Percentiles rank a stretch among this genome's conserved stretches.
Conservation (phyloP, 2,329 filamentous ascomycete species). For the Dichotomopilus funicola region DNA sequence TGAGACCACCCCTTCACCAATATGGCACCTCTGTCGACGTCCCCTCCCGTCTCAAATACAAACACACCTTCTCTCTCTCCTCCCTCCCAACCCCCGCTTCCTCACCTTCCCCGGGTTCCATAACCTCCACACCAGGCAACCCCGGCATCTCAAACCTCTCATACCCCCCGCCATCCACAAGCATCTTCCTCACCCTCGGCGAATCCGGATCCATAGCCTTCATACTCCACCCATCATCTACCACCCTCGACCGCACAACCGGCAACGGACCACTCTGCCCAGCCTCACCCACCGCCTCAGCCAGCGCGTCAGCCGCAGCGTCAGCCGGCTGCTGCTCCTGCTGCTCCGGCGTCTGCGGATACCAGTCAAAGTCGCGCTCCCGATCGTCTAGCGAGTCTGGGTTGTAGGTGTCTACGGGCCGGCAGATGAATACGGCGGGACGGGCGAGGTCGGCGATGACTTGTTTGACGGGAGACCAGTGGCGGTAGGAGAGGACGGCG, state of each 20-base stretch:
- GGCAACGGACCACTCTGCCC: slow-evolving; percentile 4
- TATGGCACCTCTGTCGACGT: too few species aligned
- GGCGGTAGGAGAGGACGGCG: slow-evolving; percentile 14
- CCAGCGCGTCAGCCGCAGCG: too few species aligned
- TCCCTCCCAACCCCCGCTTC: too few species aligned
- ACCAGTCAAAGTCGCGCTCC: slow-evolving; percentile 9
- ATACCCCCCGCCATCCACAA: slow-evolving; percentile 5
- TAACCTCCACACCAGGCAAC: slow-evolving; percentile 1
- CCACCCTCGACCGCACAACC: neutral
- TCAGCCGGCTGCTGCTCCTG: too few species aligned
- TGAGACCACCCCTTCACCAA: too few species aligned
- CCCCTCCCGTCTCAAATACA: too few species aligned
- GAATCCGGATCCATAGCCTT: slow-evolving; percentile 10
- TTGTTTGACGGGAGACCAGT: slow-evolving; percentile 19
- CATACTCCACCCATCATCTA: neutral
- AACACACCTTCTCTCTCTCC: too few species aligned
- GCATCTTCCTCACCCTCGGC: slow-evolving; percentile 11
- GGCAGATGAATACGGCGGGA: slow-evolving; percentile 14
- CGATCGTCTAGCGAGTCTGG: neutral
- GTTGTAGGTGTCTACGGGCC: neutral
- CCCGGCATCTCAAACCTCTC: slow-evolving; percentile 10
- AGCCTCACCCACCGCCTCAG: neutral
- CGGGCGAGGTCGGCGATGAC: slow-evolving; percentile 16
- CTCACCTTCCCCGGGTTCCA: neutral
- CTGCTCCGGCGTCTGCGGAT: neutral